phyloP scores from a whole-genome alignment of 352 stramenopile genomes.

The Phytophthora sansomeana region DNA sequence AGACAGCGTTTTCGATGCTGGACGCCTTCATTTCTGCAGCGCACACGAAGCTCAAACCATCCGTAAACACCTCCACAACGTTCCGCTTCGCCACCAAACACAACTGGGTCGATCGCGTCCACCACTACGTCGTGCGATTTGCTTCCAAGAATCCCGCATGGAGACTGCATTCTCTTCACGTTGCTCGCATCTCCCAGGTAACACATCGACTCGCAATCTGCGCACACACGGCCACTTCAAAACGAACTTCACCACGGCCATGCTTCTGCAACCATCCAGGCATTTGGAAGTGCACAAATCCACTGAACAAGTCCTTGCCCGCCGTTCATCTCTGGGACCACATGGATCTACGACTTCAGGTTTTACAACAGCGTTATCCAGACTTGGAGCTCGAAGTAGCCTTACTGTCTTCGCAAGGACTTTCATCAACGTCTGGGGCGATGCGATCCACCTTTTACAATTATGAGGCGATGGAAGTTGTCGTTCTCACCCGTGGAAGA shows the following conservation, averaged over 20 bases:
- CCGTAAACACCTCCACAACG: neutral
- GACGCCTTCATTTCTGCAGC: conserved; percentile 37
- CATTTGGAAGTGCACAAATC: conserved; percentile 30
- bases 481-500: conserved; percentile 37
- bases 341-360: conserved; percentile 30
- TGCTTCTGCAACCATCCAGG: conserved; percentile 37
- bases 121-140: conserved; percentile 38
- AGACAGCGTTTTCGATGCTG: conserved; percentile 45
- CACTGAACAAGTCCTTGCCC: conserved; percentile 5
- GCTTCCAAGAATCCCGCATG: conserved; percentile 13
- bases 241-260: conserved; percentile 6
- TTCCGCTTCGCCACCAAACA: conserved; percentile 41
- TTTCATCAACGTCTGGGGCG: conserved; percentile 2
- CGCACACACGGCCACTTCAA: neutral
- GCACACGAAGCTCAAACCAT: neutral
- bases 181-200: conserved; percentile 3
- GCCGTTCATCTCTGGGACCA: conserved; percentile 43
- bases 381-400: conserved; percentile 37
- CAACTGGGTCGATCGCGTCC: conserved; percentile 50
- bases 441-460: conserved; percentile 12
- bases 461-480: conserved; percentile 35
- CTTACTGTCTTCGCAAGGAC: conserved; percentile 26
- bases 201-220: conserved; percentile 12
- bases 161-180: conserved; percentile 27
- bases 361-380: conserved; percentile 32